phyloP scores from a whole-genome alignment of 345 rosid species.

The Jatropha curcas region DNA sequence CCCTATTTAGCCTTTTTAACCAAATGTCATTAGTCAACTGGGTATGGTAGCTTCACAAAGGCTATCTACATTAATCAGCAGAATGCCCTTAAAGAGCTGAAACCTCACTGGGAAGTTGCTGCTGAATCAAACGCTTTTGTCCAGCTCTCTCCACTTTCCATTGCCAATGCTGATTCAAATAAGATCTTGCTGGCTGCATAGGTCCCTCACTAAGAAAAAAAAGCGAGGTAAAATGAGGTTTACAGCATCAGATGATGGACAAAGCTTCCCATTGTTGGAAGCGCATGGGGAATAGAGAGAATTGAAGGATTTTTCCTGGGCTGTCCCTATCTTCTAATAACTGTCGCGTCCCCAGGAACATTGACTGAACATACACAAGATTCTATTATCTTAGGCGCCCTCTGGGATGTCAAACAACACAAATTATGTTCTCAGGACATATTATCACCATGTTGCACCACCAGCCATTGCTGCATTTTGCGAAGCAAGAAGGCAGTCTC shows the following conservation, averaged over 20 bases:
- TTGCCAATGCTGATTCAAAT: constrained; percentile 64
- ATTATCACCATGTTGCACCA: constrained; percentile 65
- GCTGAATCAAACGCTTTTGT: constrained; percentile 51
- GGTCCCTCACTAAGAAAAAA: constrained; percentile 50
- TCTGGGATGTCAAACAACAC: constrained; percentile 34
- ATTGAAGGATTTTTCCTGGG: constrained; percentile 55
- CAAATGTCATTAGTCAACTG: constrained; percentile 61
- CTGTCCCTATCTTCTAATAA: constrained; percentile 66
- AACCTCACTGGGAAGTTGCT: constrained; percentile 54
- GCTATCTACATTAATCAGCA: constrained; percentile 69
- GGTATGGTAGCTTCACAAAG: constrained; percentile 69
- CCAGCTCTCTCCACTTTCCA: constrained; percentile 78
- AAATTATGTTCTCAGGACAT: constrained; percentile 58
- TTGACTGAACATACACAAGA: constrained; percentile 35
- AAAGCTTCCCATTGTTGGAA: constrained; percentile 63
- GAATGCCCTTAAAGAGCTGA: constrained; percentile 66
- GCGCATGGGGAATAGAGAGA: constrained; percentile 62
- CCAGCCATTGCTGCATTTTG: constrained; percentile 47
- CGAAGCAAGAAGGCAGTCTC: constrained; percentile 55
- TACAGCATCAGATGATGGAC: constrained; percentile 68
- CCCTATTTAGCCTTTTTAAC: constrained; percentile 50
- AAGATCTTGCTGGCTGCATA: constrained; percentile 50
- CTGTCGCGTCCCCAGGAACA: constrained; percentile 70
- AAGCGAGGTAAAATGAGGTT: constrained; percentile 57
- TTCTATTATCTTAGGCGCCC: constrained; percentile 23